Base-by-base conservation (phyloP, 805 yeast genomes). In the Metschnikowia lachancei region DNA sequence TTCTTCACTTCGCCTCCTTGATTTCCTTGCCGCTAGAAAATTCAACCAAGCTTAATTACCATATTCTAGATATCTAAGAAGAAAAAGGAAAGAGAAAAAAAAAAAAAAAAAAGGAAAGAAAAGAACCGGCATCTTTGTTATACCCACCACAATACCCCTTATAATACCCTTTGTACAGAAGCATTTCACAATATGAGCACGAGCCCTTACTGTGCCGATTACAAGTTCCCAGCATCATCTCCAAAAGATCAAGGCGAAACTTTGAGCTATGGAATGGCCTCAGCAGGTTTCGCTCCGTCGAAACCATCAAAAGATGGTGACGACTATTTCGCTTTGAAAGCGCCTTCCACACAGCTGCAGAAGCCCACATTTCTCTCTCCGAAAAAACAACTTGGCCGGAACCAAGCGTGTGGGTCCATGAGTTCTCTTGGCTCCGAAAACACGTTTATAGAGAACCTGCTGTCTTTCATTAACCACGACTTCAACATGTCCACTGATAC, bases 371-470 rank as follows among this genome's bases (percentile, higher is more conserved):
- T 38, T 20, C 9, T 41, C 2, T 38, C 43, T 9, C 46, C 46
- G 26, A 42, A 39, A 30, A 46, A 42, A 13, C 33, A 36, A 22
- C 11, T 11, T 22, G 7, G 28, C 18, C 32, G 40, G 6, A 20
- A 12, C 14, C 30, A 41, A 7, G 38, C 28, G 3, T 32, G 42
- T 4, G 63, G 58, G 34, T 63, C 66, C 31, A 54, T 64, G 41
- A 57, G 63, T 38, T 60, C 69, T 38, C 47, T 65, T n/a, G 56
- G 57, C 10, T 63, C 68, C 28, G 65, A 63, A 39, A 55, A 61
- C 30, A 55, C 59, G 1, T 41, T 35, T 16, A 36, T 24, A n/a
- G 48, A 45, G 26, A 19, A 16, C 33, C 44, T 19, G 43, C 35
- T 29, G 32, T 32, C 46, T 19, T 45, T 39, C 28, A 31, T 40